Percentiles rank a stretch among this genome's conserved stretches.
Evolutionary conservation across 805 yeast genomes (phyloP).

Genomic region (Pichia scutulata): DNA sequence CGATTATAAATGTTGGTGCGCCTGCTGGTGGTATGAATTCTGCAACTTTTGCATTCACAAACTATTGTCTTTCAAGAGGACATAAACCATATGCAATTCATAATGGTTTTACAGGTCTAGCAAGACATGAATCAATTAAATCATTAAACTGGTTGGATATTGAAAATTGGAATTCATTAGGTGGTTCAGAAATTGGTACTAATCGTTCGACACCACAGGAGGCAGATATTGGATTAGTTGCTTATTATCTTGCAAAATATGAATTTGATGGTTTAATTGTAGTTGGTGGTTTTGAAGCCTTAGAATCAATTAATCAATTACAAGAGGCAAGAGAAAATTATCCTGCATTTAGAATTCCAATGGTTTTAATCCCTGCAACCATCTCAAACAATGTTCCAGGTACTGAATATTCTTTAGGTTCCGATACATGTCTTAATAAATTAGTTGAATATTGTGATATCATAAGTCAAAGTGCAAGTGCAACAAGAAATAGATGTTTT

Average conservation of each 20-base stretch:
- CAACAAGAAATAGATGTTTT: conserved; percentile 70
- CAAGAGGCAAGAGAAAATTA: conserved; percentile 51
- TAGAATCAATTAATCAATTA: conserved; percentile 61
- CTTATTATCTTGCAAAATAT: conserved; percentile 63
- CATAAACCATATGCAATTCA: conserved; percentile 65
- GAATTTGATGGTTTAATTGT: conserved; percentile 62
- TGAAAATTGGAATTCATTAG: conserved; percentile 64
- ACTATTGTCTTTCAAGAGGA: conserved; percentile 68
- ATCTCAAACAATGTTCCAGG: conserved; percentile 79
- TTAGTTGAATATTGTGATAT: conserved; percentile 68
- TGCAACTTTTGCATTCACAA: conserved; percentile 68
- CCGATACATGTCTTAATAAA: conserved; percentile 68
- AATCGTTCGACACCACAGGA: conserved; percentile 63
- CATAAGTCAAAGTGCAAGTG: conserved; percentile 72
- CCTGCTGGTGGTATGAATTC: conserved; percentile 75
- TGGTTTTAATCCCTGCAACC: conserved; percentile 73
- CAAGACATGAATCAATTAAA: conserved; percentile 53
- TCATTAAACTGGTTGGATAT: conserved; percentile 61
- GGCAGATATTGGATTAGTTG: conserved; percentile 60
- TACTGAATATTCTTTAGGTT: conserved; percentile 68
- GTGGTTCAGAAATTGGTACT: conserved; percentile 81
- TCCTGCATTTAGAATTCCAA: conserved; percentile 70
- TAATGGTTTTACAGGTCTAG: conserved; percentile 69
- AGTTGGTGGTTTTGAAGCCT: conserved; percentile 80
- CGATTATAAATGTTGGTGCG: conserved; percentile 72